These are phyloP conservation scores for Spathaspora sp. DNA, from an alignment of 1,139 yeast genomes.

Conservation along the genomic window DNA sequence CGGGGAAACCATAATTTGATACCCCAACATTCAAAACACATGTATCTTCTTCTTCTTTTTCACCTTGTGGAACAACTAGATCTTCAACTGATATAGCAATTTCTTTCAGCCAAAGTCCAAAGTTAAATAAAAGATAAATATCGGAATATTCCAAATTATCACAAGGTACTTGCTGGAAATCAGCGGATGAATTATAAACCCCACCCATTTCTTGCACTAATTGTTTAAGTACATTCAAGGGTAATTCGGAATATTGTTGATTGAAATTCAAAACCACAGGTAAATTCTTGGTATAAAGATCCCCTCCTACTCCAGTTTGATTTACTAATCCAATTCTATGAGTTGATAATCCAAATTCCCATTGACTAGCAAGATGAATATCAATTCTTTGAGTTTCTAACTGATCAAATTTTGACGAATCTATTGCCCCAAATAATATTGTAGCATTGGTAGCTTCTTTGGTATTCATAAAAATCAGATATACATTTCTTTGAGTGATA, in stretches of 20 bases:
- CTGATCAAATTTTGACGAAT: slow-evolving; percentile 21
- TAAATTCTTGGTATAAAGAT: neutral
- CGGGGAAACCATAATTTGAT: neutral
- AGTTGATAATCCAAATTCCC: neutral
- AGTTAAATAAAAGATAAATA: neutral
- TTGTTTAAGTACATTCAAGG: neutral
- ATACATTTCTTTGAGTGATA: slow-evolving; percentile 40
- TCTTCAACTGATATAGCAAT: neutral
- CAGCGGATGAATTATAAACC: neutral
- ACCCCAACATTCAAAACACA: neutral
- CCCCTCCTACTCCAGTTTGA: neutral
- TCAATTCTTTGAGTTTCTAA: neutral
- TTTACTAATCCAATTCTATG: neutral
- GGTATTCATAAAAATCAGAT: slow-evolving; percentile 32
- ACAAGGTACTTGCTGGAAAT: neutral
- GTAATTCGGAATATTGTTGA: neutral
- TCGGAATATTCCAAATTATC: neutral
- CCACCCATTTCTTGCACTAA: neutral
- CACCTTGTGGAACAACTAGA: neutral
- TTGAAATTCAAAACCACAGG: neutral
- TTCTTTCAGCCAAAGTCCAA: neutral
- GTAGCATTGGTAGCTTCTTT: slow-evolving; percentile 21
- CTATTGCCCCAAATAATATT: slow-evolving; percentile 31
- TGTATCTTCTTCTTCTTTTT: no score
- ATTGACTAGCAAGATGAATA: neutral